Conservation (phyloP, 2,329 filamentous ascomycete species). For the Fusarium sp. region DNA sequence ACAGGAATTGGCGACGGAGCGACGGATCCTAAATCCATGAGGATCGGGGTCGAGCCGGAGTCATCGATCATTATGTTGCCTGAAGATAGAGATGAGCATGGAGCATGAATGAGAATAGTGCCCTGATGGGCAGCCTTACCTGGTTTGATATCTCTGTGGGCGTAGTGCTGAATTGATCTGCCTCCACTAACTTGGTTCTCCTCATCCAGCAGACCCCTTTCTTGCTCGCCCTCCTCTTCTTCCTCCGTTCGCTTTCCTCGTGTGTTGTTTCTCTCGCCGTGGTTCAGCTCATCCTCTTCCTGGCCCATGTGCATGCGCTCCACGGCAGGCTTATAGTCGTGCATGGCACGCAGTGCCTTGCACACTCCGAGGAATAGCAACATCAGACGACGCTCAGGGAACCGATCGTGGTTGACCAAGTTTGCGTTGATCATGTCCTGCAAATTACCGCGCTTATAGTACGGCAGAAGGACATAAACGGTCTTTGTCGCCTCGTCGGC, state of each 20-base stretch:
- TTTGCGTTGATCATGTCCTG: constrained; percentile 99
- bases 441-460: constrained; percentile 93
- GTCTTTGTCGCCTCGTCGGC: constrained; percentile 78
- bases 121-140: constrained; percentile 62
- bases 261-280: constrained; percentile 47
- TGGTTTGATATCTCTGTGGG: constrained; percentile 97
- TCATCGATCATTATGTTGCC: constrained; percentile 99
- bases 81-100: constrained; percentile 40
- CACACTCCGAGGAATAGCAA: constrained; percentile 91
- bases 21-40: constrained; percentile 97
- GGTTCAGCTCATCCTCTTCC: constrained; percentile 51
- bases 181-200: constrained; percentile 74
- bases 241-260: constrained; percentile 62
- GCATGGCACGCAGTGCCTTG: constrained; percentile 87
- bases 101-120: neutral
- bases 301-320: constrained; percentile 64
- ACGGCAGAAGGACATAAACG: constrained; percentile 94
- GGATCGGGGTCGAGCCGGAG: constrained; percentile 84
- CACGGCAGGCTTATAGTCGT: constrained; percentile 73
- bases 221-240: constrained; percentile 77
- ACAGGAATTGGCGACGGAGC: constrained; percentile 88
- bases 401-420: constrained; percentile 90
- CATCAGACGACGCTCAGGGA: constrained; percentile 90
- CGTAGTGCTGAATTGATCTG: constrained; percentile 76
- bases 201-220: constrained; percentile 83